These are phyloP conservation scores for Trichophyton mentagrophytes DNA, from an alignment of 2,329 filamentous ascomycete species.

Conservation along the genomic window DNA sequence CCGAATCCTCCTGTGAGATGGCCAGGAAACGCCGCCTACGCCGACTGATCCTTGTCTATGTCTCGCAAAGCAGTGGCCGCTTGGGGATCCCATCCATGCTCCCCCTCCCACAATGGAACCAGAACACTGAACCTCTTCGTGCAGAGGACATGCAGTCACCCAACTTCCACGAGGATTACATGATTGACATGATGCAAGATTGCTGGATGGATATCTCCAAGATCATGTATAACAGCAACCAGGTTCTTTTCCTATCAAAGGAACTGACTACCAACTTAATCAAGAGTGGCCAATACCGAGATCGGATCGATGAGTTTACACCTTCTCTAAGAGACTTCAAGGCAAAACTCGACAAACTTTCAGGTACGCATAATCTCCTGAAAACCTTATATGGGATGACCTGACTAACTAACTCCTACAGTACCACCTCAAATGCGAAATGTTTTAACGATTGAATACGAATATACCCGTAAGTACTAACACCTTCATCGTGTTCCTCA, in stretches of 20 bases:
- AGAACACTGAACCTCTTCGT: slow-evolving; percentile 25
- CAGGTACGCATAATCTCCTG: slow-evolving; percentile 16
- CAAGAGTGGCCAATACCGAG: slow-evolving; percentile 70
- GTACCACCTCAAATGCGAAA: slow-evolving; percentile 50
- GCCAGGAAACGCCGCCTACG: slow-evolving; percentile 74
- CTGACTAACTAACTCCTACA: slow-evolving; percentile 15
- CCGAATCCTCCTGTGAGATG: slow-evolving; percentile 44
- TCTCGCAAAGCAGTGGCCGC: slow-evolving; percentile 84
- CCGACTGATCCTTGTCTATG: slow-evolving; percentile 75
- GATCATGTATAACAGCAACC: slow-evolving; percentile 82
- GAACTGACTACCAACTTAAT: slow-evolving; percentile 83
- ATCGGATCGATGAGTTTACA: slow-evolving; percentile 66
- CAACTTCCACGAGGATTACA: slow-evolving; percentile 18
- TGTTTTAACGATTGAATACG: slow-evolving; percentile 86
- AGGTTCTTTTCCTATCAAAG: slow-evolving; percentile 73
- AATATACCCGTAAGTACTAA: slow-evolving; percentile 60
- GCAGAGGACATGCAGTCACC: slow-evolving; percentile 14
- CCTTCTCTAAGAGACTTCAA: slow-evolving; percentile 69
- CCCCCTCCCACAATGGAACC: slow-evolving; percentile 40
- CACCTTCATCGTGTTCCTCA: background rate
- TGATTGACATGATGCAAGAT: slow-evolving; percentile 52
- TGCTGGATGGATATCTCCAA: slow-evolving; percentile 92
- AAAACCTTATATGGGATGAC: background rate
- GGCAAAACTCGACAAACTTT: slow-evolving; percentile 66
- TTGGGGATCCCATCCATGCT: slow-evolving; percentile 92